Base-by-base conservation (phyloP, 2,329 filamentous ascomycete species). In the Colletotrichum horii region DNA sequence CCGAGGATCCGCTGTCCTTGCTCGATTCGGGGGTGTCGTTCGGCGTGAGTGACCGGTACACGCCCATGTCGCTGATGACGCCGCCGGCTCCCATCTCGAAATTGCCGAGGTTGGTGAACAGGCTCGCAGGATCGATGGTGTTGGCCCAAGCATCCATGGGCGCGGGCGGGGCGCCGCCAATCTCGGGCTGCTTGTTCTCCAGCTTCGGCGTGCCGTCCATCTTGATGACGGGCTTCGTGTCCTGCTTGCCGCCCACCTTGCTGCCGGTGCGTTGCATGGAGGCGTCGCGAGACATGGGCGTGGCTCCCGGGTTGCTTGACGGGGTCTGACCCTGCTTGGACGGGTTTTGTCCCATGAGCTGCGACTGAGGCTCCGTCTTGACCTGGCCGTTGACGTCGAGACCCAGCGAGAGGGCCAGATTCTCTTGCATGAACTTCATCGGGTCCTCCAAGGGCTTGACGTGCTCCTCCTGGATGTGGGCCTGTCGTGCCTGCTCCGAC, bases 1-100 rank as follows among this genome's bases (percentile, higher is more conserved):
- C 91, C 55, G 91, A 92, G 11, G 85, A 82, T 6, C 89, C 88
- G 78, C 88, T 89, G 72, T 93, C 91, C 81, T 92, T 92, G 82
- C 87, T 90, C 3, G 91, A 93, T 78, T 93, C 91, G 1, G 91
- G 92, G 9, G 92, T 93, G 79, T 93, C 91, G 75, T 92, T 91
- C 1, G 91, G 91, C 28, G 91, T 91, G 72, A 89, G 83, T 2
- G 89, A 87, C 24, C 88, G 88, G 79, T 91, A 92, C 11, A 89
- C 83, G 70, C 83, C 86, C 80, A 89, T 87, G 76, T 93, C 89
- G 15, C 86, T 86, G 70, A 91, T 88, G 4, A 89, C 85, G 22
- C 88, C 90, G 12, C 84, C 83, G 38, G 84, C 85, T 80, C 84
- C 73, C 79, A 80, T 77, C 52, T 89, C 87, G 8, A 88, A 82